Evolutionary conservation across 805 yeast species (phyloP).

Genomic region (Hanseniaspora osmophila): DNA sequence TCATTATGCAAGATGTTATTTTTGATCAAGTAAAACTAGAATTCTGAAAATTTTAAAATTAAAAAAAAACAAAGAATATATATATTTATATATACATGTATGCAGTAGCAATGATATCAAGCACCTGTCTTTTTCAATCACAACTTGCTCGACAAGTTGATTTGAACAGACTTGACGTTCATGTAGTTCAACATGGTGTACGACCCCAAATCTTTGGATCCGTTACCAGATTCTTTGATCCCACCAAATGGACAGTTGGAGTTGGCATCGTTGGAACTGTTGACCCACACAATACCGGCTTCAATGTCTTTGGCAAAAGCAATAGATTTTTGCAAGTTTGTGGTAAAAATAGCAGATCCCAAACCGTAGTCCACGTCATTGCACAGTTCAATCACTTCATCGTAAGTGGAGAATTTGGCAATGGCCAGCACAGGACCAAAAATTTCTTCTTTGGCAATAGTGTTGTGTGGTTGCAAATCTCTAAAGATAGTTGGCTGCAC

Average conservation of each 20-base stretch:
- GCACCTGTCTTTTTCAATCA: not conserved
- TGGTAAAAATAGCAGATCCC: conserved; percentile 33
- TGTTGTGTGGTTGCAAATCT: conserved; percentile 28
- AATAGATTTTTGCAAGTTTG: conserved; percentile 26
- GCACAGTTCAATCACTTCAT: conserved; percentile 30
- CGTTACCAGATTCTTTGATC: conserved; percentile 51
- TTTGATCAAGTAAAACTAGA: no score
- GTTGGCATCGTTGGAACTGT: conserved; percentile 43
- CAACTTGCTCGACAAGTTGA: conserved; percentile 34
- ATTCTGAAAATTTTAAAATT: no score
- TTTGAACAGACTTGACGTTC: conserved; percentile 54
- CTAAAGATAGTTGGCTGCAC: conserved; percentile 36
- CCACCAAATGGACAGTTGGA: conserved; percentile 55
- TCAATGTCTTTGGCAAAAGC: conserved; percentile 27
- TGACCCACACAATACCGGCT: conserved; percentile 43
- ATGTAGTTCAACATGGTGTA: conserved; percentile 51
- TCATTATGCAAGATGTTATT: no score
- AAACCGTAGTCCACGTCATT: conserved; percentile 33
- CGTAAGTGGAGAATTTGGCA: conserved; percentile 29
- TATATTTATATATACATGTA: no score
- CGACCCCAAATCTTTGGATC: conserved; percentile 48
- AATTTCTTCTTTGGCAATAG: conserved; percentile 33
- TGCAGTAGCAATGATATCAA: no score
- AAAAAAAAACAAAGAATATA: no score
- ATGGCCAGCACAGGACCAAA: conserved; percentile 40